Conservation (phyloP, 306 rosid genomes). For the Pterocarpus macrocarpus region DNA sequence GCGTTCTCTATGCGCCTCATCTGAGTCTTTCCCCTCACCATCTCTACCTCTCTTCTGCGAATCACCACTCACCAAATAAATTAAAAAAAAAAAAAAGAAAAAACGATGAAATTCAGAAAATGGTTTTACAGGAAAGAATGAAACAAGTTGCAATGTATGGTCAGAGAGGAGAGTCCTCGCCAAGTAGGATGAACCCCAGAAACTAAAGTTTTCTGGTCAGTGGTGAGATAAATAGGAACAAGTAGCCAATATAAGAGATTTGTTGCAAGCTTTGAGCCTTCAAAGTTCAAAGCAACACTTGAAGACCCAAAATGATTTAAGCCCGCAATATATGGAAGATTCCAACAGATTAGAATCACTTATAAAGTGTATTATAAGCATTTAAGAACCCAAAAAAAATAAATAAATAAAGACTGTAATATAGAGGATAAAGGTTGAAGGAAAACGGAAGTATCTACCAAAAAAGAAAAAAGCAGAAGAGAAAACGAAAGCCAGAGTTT, state of each 20-base stretch:
- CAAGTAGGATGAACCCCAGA: too few relatives aligned
- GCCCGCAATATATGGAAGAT: too few relatives aligned
- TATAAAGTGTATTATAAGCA: too few relatives aligned
- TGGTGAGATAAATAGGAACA: background rate
- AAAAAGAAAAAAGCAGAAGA: background rate
- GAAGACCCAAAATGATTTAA: too few relatives aligned
- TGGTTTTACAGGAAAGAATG: background rate
- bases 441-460: background rate
- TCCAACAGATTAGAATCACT: too few relatives aligned
- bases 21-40: slow-evolving; percentile 94
- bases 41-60: slow-evolving; percentile 33
- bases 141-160: background rate
- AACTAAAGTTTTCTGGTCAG: too few relatives aligned
- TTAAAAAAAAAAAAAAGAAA: background rate
- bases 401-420: background rate
- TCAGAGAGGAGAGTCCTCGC: background rate
- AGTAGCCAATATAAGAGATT: background rate
- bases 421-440: background rate
- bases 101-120: background rate
- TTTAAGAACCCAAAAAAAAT: too few relatives aligned
- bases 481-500: background rate
- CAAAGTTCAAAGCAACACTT: too few relatives aligned
- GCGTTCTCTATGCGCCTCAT: slow-evolving; percentile 82
- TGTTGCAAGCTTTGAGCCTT: too few relatives aligned
- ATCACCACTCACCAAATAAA: background rate